A percentile compares a stretch with the other conserved stretches of the same genome.
phyloP scores from a whole-genome alignment of 75 land plant genomes.

The Pseudotsuga menziesii region DNA sequence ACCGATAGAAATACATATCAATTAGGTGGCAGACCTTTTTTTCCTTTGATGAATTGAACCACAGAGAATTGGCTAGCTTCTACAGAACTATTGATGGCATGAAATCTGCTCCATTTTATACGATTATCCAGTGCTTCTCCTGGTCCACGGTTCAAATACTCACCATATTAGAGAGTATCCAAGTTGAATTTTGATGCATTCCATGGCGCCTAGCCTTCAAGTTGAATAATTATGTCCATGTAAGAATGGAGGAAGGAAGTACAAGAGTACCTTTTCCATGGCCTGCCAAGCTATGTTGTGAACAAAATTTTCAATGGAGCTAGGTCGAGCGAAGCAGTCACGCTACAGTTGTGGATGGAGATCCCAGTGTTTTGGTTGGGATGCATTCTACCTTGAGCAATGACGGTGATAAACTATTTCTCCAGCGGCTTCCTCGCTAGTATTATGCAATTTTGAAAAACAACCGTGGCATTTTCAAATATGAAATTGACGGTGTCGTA shows the following conservation, averaged over 20 bases:
- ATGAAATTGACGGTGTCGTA: no score
- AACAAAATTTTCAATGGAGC: background rate
- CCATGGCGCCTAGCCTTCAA: slow-evolving; percentile 38
- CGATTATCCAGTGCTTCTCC: slow-evolving; percentile 13
- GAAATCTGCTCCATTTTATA: slow-evolving; percentile 22
- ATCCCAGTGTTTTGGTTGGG: slow-evolving; percentile 13
- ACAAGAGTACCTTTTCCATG: slow-evolving; percentile 33
- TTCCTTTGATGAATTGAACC: slow-evolving; percentile 7
- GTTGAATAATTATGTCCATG: slow-evolving; percentile 20
- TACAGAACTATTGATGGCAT: background rate
- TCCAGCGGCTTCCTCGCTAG: slow-evolving; percentile 16
- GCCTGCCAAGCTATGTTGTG: slow-evolving; percentile 37
- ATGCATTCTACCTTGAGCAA: slow-evolving; percentile 22
- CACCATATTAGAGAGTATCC: slow-evolving; percentile 31
- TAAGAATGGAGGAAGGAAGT: slow-evolving; percentile 21
- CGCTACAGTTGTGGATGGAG: slow-evolving; percentile 22
- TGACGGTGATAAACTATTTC: slow-evolving; percentile 16
- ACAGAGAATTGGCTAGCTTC: slow-evolving; percentile 24
- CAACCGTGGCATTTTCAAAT: slow-evolving; percentile 35
- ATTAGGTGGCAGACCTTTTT: slow-evolving; percentile 19
- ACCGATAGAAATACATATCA: no score
- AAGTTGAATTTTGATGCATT: slow-evolving; percentile 9
- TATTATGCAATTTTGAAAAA: slow-evolving; percentile 33
- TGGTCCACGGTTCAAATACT: slow-evolving; percentile 28
- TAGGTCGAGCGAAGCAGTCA: slow-evolving; percentile 10